A percentile compares a stretch with the other conserved stretches of the same genome.
Conservation (phyloP, 768 basidiomycete genomes). For the Fomitopsis serialis region DNA sequence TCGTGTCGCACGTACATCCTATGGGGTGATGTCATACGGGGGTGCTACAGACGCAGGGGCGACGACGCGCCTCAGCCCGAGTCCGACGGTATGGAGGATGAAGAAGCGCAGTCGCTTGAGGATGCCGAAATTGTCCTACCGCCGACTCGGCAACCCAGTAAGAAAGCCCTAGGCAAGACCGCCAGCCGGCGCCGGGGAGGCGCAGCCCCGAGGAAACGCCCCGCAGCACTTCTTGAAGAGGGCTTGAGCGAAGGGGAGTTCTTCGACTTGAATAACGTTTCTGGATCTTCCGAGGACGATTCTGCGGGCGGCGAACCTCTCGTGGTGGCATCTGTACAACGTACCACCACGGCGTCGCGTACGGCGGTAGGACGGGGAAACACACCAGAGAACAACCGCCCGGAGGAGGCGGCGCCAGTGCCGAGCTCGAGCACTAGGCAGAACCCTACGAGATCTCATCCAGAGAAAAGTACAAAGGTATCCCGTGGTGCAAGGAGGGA, state of each 20-base stretch:
- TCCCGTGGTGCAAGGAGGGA: too few relatives aligned
- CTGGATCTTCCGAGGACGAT: conserved; percentile 6
- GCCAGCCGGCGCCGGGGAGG: not conserved
- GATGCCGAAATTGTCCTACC: not conserved
- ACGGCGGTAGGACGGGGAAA: too few relatives aligned
- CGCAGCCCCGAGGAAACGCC: not conserved
- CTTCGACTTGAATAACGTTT: conserved; percentile 8
- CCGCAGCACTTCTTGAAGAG: not conserved
- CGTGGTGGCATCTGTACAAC: too few relatives aligned
- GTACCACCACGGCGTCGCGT: too few relatives aligned
- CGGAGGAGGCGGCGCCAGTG: too few relatives aligned
- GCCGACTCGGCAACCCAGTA: conserved; percentile 1
- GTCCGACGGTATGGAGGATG: conserved; percentile 27
- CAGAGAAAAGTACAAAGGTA: too few relatives aligned
- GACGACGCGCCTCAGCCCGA: conserved; percentile 26
- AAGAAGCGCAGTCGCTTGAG: conserved; percentile 3
- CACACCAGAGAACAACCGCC: too few relatives aligned
- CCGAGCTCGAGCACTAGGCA: too few relatives aligned
- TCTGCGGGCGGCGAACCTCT: not conserved
- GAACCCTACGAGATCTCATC: too few relatives aligned
- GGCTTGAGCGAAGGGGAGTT: not conserved
- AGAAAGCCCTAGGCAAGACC: not conserved
- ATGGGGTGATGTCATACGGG: conserved; percentile 68
- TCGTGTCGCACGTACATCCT: conserved; percentile 49
- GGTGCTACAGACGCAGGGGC: conserved; percentile 45